phyloP scores from a whole-genome alignment of 2,329 filamentous ascomycete genomes.

The Trichoderma arundinaceum region DNA sequence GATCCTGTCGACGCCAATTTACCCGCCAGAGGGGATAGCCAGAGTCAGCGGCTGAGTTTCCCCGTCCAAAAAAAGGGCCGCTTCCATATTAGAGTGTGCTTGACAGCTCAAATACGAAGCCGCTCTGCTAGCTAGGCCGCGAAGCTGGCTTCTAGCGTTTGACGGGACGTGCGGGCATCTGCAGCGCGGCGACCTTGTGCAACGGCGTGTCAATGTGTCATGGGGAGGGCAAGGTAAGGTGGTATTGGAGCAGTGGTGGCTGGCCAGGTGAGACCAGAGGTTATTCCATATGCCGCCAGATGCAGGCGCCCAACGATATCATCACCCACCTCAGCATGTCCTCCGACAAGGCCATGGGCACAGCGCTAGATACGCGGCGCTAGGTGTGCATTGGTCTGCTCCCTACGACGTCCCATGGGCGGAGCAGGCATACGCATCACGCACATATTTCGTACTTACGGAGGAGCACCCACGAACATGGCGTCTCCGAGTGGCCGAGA shows the following conservation, averaged over 20 bases:
- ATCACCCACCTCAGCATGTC: background rate
- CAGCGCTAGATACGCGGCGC: background rate
- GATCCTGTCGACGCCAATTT: constrained; percentile 13
- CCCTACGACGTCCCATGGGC: constrained; percentile 1
- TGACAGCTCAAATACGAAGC: constrained; percentile 13
- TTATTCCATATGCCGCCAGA: background rate
- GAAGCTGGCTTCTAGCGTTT: background rate
- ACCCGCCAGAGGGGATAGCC: constrained; percentile 16
- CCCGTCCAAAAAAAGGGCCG: constrained; percentile 4
- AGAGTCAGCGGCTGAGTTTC: constrained; percentile 20
- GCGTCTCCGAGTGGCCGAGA: constrained; percentile 23
- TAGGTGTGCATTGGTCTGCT: background rate
- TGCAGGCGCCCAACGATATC: background rate
- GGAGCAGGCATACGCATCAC: constrained; percentile 18
- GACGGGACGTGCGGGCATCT: constrained; percentile 21
- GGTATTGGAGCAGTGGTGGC: background rate
- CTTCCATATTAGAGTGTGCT: background rate
- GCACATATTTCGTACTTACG: constrained; percentile 21
- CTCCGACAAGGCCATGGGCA: background rate
- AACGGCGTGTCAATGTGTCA: constrained; percentile 7
- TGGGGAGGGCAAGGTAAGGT: background rate
- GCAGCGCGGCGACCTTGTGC: constrained; percentile 14
- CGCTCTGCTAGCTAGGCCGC: background rate
- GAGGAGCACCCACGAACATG: constrained; percentile 9
- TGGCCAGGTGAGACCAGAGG: constrained; percentile 21